Base-by-base conservation (phyloP, 768 basidiomycete species). In the Strobilomyces confusus region DNA sequence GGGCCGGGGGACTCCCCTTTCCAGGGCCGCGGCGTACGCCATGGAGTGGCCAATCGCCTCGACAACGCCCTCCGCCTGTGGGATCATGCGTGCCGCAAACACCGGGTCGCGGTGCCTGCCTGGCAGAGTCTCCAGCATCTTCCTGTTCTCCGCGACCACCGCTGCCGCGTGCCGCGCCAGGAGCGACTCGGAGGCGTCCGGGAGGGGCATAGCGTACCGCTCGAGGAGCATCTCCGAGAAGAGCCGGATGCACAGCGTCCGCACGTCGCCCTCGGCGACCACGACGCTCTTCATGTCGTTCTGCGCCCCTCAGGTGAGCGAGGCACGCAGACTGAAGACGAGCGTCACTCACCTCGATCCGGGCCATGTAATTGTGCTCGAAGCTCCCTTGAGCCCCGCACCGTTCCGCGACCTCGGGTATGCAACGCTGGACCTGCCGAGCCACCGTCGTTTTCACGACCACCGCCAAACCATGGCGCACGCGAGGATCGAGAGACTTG, bases 381-480 rank as follows among this genome's bases (percentile, higher is more conserved):
- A 84, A 84, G 0, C 81, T 77, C 3, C 84, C 83, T 65, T 85
- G 83, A 3, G 82, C 84, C 44, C 84, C 84, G 52, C 80, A 84
- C 12, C 84, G 75, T 56, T 87, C 84, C 6, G 80, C 73, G n/a
- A 85, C 71, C 51, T 79, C 78, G 11, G 76, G 67, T 9, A 75
- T 69, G 54, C 75, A 78, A 17, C 77, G 70, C 57, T 80, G 79
- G 57, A 78, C 76, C 51, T 83, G 81, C 6, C 78, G 75, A 15
- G 17, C 23, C 3, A 50, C 32, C 0, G 49, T 50, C 23, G 49
- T 43, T 22, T 50, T 50, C 41, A 50, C 49, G 23, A 50, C 20
- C 6, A 50, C 49, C 6, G 49, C 20, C 4, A 50, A 23, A 17
- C 49, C 49, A 9, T 50, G 49, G n/a, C 41, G 49, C n/a, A 43